A percentile compares a stretch with the other conserved stretches of the same genome.
Evolutionary conservation across 768 basidiomycete species (phyloP).

Genomic region (Coprinellus aureogranulatus): DNA sequence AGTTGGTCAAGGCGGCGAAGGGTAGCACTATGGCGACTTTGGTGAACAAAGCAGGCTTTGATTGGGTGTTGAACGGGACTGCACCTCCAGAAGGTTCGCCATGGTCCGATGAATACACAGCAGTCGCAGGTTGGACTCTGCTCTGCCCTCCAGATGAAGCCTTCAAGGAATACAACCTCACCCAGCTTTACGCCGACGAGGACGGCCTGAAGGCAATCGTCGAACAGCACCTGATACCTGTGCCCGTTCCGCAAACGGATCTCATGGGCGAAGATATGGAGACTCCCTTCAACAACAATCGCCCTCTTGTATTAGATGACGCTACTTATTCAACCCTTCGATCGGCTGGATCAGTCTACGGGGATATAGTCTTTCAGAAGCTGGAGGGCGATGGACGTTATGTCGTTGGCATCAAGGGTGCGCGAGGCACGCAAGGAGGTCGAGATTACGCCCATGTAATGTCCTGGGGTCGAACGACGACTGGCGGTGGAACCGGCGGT

Average conservation of each 20-base stretch:
- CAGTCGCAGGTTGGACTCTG: constrained; percentile 73
- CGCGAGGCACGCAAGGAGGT: constrained; percentile 60
- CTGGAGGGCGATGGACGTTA: constrained; percentile 48
- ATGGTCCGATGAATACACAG: constrained; percentile 54
- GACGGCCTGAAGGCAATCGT: constrained; percentile 59
- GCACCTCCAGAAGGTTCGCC: constrained; percentile 67
- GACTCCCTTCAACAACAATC: constrained; percentile 56
- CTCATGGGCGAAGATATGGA: constrained; percentile 23
- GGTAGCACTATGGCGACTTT: constrained; percentile 86
- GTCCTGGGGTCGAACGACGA: constrained; percentile 76
- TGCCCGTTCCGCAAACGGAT: constrained; percentile 24
- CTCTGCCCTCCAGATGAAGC: constrained; percentile 91
- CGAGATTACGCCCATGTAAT: constrained; percentile 65
- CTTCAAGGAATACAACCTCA: constrained; percentile 84
- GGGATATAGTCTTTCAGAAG: constrained; percentile 77
- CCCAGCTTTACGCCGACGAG: constrained; percentile 58
- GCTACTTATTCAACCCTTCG: constrained; percentile 76
- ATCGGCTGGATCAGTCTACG: constrained; percentile 65
- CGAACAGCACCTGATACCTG: constrained; percentile 73
- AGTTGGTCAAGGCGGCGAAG: constrained; percentile 85
- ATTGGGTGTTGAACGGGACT: constrained; percentile 88
- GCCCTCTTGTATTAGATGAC: constrained; percentile 70
- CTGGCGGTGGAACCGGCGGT: constrained; percentile 73
- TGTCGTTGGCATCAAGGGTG: constrained; percentile 73
- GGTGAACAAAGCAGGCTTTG: constrained; percentile 79